Conservation (phyloP, 2,329 filamentous ascomycete genomes). For the Pseudogymnoascus sp. region DNA sequence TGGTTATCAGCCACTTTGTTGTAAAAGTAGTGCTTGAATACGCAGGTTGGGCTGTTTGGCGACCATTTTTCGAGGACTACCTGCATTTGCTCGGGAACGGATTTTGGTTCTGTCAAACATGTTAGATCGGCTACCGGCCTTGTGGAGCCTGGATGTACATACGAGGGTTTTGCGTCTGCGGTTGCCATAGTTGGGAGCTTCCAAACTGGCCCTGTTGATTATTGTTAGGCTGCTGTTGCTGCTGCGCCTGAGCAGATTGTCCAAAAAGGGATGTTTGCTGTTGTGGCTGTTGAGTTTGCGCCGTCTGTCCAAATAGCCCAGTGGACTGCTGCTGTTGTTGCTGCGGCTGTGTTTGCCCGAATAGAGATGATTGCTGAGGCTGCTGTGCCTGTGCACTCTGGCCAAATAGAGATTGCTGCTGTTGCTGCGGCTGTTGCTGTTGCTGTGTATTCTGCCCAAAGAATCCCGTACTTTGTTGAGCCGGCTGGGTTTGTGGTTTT, state of each 20-base stretch:
- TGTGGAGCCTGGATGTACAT: slow-evolving; percentile 6
- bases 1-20: slow-evolving; percentile 70
- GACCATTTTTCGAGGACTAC: slow-evolving; percentile 69
- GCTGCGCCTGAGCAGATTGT: slow-evolving; percentile 31
- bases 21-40: slow-evolving; percentile 80
- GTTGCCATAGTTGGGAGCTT: slow-evolving; percentile 24
- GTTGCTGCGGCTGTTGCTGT: slow-evolving; percentile 30
- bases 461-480: slow-evolving; percentile 17
- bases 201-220: slow-evolving; percentile 20
- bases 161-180: slow-evolving; percentile 25
- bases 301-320: slow-evolving; percentile 15
- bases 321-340: slow-evolving; percentile 15
- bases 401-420: slow-evolving; percentile 20
- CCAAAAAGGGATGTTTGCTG: slow-evolving; percentile 33
- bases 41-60: slow-evolving; percentile 58
- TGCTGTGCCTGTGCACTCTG: slow-evolving; percentile 21
- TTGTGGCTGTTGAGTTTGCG: slow-evolving; percentile 22
- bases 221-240: slow-evolving; percentile 26
- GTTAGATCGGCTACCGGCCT: slow-evolving; percentile 16
- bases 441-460: slow-evolving; percentile 9
- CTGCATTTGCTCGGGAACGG: slow-evolving; percentile 66
- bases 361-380: slow-evolving; percentile 16
- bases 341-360: slow-evolving; percentile 16
- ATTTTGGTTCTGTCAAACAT: slow-evolving; percentile 53
- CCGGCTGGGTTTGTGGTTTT: slow-evolving; percentile 16